Evolutionary conservation across 2,329 filamentous ascomycete species (phyloP).

Genomic region (Ophiocordyceps camponoti-floridani): DNA sequence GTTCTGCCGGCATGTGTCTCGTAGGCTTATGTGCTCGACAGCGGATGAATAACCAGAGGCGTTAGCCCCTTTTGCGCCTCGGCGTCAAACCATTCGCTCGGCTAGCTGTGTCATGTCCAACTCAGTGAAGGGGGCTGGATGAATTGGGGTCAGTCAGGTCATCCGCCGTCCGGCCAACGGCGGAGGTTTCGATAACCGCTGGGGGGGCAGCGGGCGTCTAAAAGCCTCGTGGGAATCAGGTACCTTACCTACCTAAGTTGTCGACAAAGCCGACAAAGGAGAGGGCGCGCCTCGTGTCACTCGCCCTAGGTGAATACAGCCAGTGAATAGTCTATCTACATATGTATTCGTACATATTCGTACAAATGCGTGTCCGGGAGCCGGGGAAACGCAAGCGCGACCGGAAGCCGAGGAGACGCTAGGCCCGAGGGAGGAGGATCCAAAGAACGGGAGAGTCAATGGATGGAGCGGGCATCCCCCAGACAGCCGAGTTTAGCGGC

Average conservation of each 20-base stretch:
- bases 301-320: too few relatives aligned
- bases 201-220: neutral
- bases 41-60: neutral
- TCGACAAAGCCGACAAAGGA: neutral
- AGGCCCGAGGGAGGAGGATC: neutral
- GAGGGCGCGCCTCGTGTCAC: neutral
- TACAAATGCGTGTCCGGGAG: neutral
- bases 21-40: neutral
- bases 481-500: too few relatives aligned
- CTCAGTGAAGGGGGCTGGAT: neutral
- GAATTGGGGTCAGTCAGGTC: neutral
- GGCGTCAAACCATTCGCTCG: neutral
- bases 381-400: neutral
- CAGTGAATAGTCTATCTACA: too few relatives aligned
- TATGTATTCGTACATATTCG: too few relatives aligned
- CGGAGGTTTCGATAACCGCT: neutral
- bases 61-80: neutral
- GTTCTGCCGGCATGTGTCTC: neutral
- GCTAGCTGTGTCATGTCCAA: neutral
- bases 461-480: too few relatives aligned
- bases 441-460: too few relatives aligned
- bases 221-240: too few relatives aligned
- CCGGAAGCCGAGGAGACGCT: neutral
- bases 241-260: too few relatives aligned
- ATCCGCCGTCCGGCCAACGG: neutral